Conservation (phyloP, 768 basidiomycete genomes). For the Omphalotus guepiniiformis region DNA sequence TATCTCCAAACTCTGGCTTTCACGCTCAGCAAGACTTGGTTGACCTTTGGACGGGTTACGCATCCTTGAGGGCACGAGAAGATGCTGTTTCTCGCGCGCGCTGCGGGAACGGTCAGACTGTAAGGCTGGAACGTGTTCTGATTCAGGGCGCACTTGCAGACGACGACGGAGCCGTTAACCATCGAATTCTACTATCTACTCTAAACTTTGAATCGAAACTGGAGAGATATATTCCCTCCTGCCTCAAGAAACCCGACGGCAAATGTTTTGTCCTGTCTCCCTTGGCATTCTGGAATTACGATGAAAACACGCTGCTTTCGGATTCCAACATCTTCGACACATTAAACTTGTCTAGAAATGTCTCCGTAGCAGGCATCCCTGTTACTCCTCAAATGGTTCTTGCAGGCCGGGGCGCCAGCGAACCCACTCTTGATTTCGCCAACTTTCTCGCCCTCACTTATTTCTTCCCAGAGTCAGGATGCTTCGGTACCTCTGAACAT, state of each 20-base stretch:
- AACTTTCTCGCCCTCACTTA: constrained; percentile 76
- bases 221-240: constrained; percentile 40
- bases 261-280: constrained; percentile 73
- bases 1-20: constrained; percentile 49
- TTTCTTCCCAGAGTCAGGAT: constrained; percentile 75
- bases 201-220: constrained; percentile 62
- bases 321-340: constrained; percentile 59
- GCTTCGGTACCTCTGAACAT: constrained; percentile 59
- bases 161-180: constrained; percentile 53
- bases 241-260: constrained; percentile 48
- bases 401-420: constrained; percentile 58
- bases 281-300: constrained; percentile 69
- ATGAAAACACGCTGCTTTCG: constrained; percentile 45
- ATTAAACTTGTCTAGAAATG: constrained; percentile 47
- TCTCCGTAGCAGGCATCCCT: constrained; percentile 58
- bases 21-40: constrained; percentile 60
- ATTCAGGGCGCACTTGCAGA: constrained; percentile 51
- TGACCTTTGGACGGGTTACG: constrained; percentile 67
- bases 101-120: constrained; percentile 62
- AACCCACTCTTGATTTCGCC: constrained; percentile 60
- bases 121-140: constrained; percentile 76
- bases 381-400: constrained; percentile 75
- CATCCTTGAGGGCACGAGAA: constrained; percentile 58
- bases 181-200: constrained; percentile 57
- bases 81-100: constrained; percentile 70